phyloP scores from a whole-genome alignment of 208 protist species.

The Leishmania tropica region DNA sequence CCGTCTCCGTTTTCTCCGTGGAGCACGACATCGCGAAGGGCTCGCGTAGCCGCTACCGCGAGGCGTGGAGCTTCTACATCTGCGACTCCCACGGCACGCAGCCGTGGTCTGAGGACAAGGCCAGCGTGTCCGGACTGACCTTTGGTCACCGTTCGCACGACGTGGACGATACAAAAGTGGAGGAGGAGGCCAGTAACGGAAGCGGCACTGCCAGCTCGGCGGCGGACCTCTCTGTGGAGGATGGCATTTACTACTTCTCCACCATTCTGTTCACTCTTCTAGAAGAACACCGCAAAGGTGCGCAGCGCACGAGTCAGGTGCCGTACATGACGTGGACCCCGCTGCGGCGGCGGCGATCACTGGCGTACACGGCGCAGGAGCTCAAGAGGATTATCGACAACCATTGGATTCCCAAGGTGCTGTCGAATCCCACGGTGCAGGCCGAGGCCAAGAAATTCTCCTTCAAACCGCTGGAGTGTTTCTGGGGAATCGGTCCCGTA shows the following conservation, averaged over 20 bases:
- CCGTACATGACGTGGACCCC: constrained; percentile 93
- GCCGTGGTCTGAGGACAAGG: constrained; percentile 83
- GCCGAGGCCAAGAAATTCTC: constrained; percentile 44
- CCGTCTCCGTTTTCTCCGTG: constrained; percentile 81
- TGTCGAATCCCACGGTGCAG: constrained; percentile 47
- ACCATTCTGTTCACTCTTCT: constrained; percentile 82
- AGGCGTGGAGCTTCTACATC: constrained; percentile 84
- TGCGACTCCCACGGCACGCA: constrained; percentile 89
- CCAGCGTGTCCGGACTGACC: constrained; percentile 67
- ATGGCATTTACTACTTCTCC: constrained; percentile 82
- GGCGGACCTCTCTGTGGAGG: constrained; percentile 37
- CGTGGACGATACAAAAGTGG: constrained; percentile 8
- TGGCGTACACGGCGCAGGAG: constrained; percentile 62
- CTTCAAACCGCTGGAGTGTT: constrained; percentile 72
- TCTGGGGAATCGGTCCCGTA: constrained; percentile 42
- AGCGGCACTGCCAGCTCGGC: background rate
- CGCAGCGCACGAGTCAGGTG: constrained; percentile 22
- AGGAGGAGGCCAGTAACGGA: background rate
- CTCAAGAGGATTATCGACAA: constrained; percentile 71
- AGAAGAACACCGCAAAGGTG: constrained; percentile 69
- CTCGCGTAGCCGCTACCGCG: constrained; percentile 33
- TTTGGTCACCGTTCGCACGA: constrained; percentile 35
- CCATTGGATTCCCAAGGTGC: constrained; percentile 74
- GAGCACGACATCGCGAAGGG: constrained; percentile 46
- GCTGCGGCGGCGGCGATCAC: constrained; percentile 45